Percentiles rank a stretch among this genome's conserved stretches.
Evolutionary conservation across 768 basidiomycete species (phyloP).

Genomic region (Cystoderma amianthinum): DNA sequence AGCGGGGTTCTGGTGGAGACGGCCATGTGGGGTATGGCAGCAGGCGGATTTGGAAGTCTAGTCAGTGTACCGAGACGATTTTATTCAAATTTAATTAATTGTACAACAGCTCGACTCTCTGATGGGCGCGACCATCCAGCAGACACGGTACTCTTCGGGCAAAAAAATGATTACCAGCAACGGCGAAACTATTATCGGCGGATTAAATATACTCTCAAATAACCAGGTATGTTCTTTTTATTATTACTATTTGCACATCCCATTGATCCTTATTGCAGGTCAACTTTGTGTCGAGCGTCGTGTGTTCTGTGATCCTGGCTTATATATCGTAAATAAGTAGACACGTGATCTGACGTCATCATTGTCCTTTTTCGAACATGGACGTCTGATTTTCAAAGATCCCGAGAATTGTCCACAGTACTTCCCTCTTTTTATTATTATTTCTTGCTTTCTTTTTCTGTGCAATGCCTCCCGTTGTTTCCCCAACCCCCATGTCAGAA

Average conservation of each 20-base stretch:
- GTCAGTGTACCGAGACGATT: conserved; percentile 31
- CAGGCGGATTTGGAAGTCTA: conserved; percentile 76
- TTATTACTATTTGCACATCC: background rate
- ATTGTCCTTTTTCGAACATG: background rate
- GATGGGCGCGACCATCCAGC: conserved; percentile 82
- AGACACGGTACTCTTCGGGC: conserved; percentile 62
- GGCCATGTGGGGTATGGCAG: conserved; percentile 52
- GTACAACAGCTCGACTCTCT: conserved; percentile 85
- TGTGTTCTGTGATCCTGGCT: conserved; percentile 16
- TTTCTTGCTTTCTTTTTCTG: no score
- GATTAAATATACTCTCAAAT: conserved; percentile 70
- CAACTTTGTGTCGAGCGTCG: conserved; percentile 31
- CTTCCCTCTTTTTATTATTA: no score
- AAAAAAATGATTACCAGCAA: conserved; percentile 42
- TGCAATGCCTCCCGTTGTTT: conserved; percentile 1
- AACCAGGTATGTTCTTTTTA: conserved; percentile 61
- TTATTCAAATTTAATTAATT: no score
- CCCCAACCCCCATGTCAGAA: conserved; percentile 22
- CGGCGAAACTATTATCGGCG: conserved; percentile 46
- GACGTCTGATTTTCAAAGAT: no score
- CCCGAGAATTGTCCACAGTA: no score
- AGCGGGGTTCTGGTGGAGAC: conserved; percentile 30
- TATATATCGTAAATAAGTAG: no score
- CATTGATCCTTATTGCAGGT: conserved; percentile 18
- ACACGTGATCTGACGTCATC: conserved; percentile 22